Base-by-base conservation (phyloP, 1,139 yeast species). In the Eremothecium coryli region DNA sequence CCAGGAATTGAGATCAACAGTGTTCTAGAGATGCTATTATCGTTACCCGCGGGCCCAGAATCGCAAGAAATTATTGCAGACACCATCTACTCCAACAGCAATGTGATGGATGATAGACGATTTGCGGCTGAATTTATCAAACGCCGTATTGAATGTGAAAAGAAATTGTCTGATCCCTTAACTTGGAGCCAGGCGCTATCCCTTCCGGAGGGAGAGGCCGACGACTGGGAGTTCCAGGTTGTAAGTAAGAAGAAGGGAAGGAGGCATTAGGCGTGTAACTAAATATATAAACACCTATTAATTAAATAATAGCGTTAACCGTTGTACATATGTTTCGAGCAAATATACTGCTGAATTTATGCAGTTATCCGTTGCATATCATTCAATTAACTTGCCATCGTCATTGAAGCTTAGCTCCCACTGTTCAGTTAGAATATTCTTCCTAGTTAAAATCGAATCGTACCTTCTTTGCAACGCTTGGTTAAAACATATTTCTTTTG, bases 71-170 rank as follows among this genome's bases (percentile, higher is more conserved):
- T 90, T 54, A 86, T 90, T 53, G 79, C 95, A 3, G 98, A 90
- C 56, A 84, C 96, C 10, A 77, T 90, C 41, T 88, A 86, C 61
- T 76, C 93, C 32, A 82, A 90, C 45, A 82, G 95, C 18, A 73
- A 93, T 2, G 81, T 93, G 2, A 78, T 90, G 84, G 96, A 90
- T 56, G 98, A 97, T 15, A 76, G 95, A 55, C 71, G 95, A 44
- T 90, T 88, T 65, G 94, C 97, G 1, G 75, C 72, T 39, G 98
- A 90, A 53, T 90, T 90, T 56, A 65, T 81, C 56, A 82, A 80
- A 61, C 76, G 82, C 54, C 78, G 93, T 52, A 69, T 68, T 44
- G 70, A 65, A 38, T 86, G 82, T 33, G 95, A 84, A 54, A 71
- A 63, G 41, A 68, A 66, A 42, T 62, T 71, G 16, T 66, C 68